A percentile compares a stretch with the other conserved stretches of the same genome.
phyloP scores from a whole-genome alignment of 495 filamentous ascomycete species.

The Lasiosphaeris hirsuta region DNA sequence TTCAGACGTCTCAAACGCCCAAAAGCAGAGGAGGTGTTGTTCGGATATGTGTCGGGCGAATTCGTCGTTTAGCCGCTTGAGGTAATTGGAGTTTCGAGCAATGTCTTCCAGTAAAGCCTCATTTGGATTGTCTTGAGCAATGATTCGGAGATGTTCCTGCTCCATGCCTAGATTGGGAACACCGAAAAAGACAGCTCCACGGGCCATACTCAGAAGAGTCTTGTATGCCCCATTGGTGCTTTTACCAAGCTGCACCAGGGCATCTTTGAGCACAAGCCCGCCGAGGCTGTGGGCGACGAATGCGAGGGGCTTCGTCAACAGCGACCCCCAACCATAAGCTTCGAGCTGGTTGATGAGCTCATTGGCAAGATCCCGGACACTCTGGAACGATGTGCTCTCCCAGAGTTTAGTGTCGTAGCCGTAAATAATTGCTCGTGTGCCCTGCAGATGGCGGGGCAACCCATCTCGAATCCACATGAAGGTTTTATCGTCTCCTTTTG shows the following conservation, averaged over 20 bases:
- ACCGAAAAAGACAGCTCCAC: constrained; percentile 30
- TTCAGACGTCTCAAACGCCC: constrained; percentile 18
- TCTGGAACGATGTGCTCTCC: constrained; percentile 17
- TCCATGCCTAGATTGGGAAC: constrained; percentile 32
- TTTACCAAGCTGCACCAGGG: constrained; percentile 14
- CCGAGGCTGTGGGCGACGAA: constrained; percentile 28
- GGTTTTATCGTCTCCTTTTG: constrained; percentile 16
- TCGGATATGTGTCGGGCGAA: constrained; percentile 6
- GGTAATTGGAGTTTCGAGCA: constrained; percentile 8
- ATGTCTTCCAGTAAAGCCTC: constrained; percentile 9
- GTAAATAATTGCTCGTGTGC: constrained; percentile 13
- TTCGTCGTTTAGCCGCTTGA: constrained; percentile 12
- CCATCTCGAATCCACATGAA: constrained; percentile 25
- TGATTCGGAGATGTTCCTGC: constrained; percentile 16
- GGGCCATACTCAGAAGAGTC: constrained; percentile 11
- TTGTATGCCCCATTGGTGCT: neutral
- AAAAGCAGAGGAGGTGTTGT: constrained; percentile 1
- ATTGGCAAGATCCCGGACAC: constrained; percentile 16
- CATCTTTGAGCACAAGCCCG: constrained; percentile 22
- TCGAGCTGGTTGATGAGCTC: constrained; percentile 16
- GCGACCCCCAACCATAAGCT: constrained; percentile 6
- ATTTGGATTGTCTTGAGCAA: constrained; percentile 25
- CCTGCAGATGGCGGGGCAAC: constrained; percentile 2
- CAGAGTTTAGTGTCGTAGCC: constrained; percentile 26
- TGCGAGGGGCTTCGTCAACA: constrained; percentile 14